Evolutionary conservation across 176 grass and related monocot species (phyloP).

Genomic region (Avena insularis): DNA sequence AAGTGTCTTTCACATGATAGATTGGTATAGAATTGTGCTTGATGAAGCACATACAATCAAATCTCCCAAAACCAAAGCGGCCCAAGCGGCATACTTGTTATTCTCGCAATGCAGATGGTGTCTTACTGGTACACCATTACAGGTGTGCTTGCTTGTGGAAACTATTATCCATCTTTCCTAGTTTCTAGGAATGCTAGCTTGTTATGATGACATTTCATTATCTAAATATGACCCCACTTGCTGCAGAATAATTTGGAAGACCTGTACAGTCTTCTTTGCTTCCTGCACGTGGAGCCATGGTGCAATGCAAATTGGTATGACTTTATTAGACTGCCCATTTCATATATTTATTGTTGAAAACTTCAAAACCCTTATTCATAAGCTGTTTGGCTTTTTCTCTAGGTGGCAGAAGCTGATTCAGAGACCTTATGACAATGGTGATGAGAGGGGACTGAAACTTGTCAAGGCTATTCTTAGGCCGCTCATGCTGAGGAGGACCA

Average conservation of each 20-base stretch:
- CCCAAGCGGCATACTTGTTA: conserved; percentile 77
- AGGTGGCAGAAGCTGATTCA: conserved; percentile 93
- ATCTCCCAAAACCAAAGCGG: conserved; percentile 69
- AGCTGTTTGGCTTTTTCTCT: conserved; percentile 27
- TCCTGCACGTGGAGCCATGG: conserved; percentile 89
- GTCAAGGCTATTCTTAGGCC: conserved; percentile 88
- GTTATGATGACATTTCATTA: background rate
- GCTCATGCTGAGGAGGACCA: conserved; percentile 89
- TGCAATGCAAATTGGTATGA: conserved; percentile 75
- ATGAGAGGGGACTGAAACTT: conserved; percentile 77
- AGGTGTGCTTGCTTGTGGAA: conserved; percentile 49
- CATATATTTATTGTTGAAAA: conserved; percentile 6
- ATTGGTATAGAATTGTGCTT: conserved; percentile 89
- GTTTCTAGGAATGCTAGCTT: conserved; percentile 28
- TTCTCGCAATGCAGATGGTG: conserved; percentile 88
- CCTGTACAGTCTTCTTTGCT: conserved; percentile 92
- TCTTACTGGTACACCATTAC: conserved; percentile 91
- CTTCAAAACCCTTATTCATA: background rate
- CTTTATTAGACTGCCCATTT: conserved; percentile 12
- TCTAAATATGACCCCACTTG: background rate
- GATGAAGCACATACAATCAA: conserved; percentile 97
- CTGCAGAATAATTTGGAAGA: conserved; percentile 92
- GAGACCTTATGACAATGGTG: conserved; percentile 85
- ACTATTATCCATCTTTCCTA: background rate
- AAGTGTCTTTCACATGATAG: conserved; percentile 76